A percentile compares a stretch with the other conserved stretches of the same genome.
Conservation (phyloP, 495 filamentous ascomycete species). For the Margaritispora aquatica region DNA sequence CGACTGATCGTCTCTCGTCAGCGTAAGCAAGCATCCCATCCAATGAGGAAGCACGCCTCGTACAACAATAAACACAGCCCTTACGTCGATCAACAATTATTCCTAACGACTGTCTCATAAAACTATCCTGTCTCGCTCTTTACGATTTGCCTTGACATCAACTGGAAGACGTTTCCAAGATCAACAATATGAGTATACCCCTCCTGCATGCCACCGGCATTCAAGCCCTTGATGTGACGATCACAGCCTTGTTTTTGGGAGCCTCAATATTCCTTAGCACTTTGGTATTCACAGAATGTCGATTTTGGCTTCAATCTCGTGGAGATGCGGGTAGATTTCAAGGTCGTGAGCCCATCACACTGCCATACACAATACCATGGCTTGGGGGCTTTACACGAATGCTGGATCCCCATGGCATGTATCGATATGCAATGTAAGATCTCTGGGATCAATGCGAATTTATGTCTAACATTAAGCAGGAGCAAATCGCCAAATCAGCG, state of each 20-base stretch:
- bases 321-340: conserved; percentile 3
- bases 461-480: not conserved
- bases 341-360: conserved; percentile 8
- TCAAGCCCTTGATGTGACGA: not conserved
- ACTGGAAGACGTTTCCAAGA: not conserved
- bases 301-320: conserved; percentile 8
- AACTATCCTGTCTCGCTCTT: too few relatives aligned
- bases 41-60: too few relatives aligned
- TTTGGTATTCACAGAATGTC: conserved; percentile 1
- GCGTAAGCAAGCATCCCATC: too few relatives aligned
- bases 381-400: not conserved
- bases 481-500: not conserved
- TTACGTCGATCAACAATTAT: too few relatives aligned
- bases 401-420: conserved; percentile 4
- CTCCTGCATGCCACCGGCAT: not conserved
- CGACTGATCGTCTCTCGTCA: too few relatives aligned
- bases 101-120: too few relatives aligned
- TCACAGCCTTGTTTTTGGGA: not conserved
- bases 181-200: not conserved
- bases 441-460: not conserved
- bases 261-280: not conserved
- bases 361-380: conserved; percentile 8
- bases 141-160: too few relatives aligned
- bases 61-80: too few relatives aligned
- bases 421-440: conserved; percentile 4